phyloP scores from a whole-genome alignment of 768 basidiomycete genomes.

The Lactarius trivialis region DNA sequence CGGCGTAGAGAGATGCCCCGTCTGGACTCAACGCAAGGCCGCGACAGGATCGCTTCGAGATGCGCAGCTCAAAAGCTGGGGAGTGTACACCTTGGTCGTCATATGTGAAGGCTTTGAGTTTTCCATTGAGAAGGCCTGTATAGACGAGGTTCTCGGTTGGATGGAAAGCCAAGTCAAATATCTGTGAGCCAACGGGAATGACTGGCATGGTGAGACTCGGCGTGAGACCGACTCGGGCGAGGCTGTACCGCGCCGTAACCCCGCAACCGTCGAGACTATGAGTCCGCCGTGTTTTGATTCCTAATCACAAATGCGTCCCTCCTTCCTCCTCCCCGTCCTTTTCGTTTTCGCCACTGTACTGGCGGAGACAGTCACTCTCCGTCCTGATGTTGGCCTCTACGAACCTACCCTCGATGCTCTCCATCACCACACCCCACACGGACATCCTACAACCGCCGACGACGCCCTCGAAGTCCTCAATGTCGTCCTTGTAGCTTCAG shows the following conservation, averaged over 20 bases:
- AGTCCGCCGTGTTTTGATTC: background rate
- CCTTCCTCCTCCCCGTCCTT: slow-evolving; percentile 21
- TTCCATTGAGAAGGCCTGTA: slow-evolving; percentile 72
- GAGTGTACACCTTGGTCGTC: slow-evolving; percentile 59
- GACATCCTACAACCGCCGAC: slow-evolving; percentile 14
- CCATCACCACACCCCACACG: slow-evolving; percentile 20
- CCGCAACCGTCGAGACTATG: background rate
- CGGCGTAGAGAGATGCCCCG: slow-evolving; percentile 66
- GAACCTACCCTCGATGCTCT: slow-evolving; percentile 5
- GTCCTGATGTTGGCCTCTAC: slow-evolving; percentile 13
- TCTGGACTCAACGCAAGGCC: slow-evolving; percentile 60
- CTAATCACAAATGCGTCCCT: slow-evolving; percentile 17
- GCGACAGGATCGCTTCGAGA: slow-evolving; percentile 81
- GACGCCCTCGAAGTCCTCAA: slow-evolving; percentile 64
- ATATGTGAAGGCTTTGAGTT: slow-evolving; percentile 77
- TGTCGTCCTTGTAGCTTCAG: slow-evolving; percentile 82
- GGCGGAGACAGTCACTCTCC: slow-evolving; percentile 27
- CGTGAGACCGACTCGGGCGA: background rate
- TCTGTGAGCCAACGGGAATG: slow-evolving; percentile 66
- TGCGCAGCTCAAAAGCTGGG: slow-evolving; percentile 53
- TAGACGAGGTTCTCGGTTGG: slow-evolving; percentile 67
- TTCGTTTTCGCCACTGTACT: slow-evolving; percentile 25
- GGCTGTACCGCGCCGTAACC: background rate
- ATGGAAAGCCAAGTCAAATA: slow-evolving; percentile 89
- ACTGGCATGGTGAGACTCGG: slow-evolving; percentile 48